Evolutionary conservation across 371 early-diverging fungal genomes (phyloP).

Genomic region (Mucor saturninus): DNA sequence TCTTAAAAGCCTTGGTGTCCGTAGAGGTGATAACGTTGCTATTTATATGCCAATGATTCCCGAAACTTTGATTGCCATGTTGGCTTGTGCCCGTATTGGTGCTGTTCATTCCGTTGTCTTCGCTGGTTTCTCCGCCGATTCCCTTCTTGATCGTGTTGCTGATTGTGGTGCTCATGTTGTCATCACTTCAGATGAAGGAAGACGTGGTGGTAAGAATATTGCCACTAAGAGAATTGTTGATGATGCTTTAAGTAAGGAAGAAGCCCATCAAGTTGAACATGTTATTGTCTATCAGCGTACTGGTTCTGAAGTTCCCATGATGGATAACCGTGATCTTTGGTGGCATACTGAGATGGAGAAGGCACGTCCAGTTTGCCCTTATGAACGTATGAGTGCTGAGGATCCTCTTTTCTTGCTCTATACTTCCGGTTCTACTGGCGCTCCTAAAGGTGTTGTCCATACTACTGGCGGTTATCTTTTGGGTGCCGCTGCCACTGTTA

Average conservation of each 20-base stretch:
- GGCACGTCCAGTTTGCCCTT: conserved; percentile 78
- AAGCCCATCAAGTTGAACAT: conserved; percentile 44
- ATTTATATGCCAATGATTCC: conserved; percentile 98
- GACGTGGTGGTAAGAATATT: conserved; percentile 86
- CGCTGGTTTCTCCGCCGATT: conserved; percentile 89
- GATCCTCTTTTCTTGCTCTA: conserved; percentile 96
- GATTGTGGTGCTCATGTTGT: conserved; percentile 81
- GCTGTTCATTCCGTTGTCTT: conserved; percentile 89
- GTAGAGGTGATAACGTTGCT: conserved; percentile 88
- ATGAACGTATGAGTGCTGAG: conserved; percentile 80
- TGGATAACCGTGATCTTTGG: conserved; percentile 77
- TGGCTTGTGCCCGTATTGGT: conserved; percentile 94
- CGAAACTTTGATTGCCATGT: conserved; percentile 86
- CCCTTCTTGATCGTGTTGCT: conserved; percentile 79
- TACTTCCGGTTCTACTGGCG: conserved; percentile 94
- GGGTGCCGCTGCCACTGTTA: conserved; percentile 83
- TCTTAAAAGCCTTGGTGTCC: conserved; percentile 76
- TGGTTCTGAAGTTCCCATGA: conserved; percentile 70
- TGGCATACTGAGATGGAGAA: conserved; percentile 80
- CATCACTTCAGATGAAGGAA: conserved; percentile 83
- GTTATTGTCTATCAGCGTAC: conserved; percentile 89
- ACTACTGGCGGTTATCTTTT: conserved; percentile 94
- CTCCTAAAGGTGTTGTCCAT: conserved; percentile 92
- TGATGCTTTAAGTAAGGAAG: conserved; percentile 68
- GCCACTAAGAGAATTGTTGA: conserved; percentile 89